Evolutionary conservation across 2,329 filamentous ascomycete species (phyloP).

Genomic region (Aspergillus texensis): DNA sequence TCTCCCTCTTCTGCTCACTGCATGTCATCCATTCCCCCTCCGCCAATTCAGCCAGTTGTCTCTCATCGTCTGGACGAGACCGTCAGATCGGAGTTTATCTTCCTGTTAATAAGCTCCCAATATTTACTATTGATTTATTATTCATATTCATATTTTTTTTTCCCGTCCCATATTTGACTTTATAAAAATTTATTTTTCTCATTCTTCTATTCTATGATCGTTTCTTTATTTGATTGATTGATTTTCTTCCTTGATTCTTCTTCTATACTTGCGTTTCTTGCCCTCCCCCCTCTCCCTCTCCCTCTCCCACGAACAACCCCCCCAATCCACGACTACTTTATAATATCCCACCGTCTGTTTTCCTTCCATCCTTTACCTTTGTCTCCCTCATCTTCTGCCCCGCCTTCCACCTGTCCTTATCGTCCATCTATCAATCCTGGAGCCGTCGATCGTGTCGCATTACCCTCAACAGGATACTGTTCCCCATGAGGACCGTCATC

Average conservation of each 20-base stretch:
- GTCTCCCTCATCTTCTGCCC: neutral
- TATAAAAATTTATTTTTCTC: no score
- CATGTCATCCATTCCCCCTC: slow-evolving; percentile 21
- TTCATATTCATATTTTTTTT: slow-evolving; percentile 8
- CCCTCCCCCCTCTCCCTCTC: neutral
- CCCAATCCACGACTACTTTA: neutral
- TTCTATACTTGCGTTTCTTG: neutral
- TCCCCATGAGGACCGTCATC: slow-evolving; percentile 24
- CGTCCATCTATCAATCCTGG: slow-evolving; percentile 24
- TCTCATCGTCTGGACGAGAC: slow-evolving; percentile 11
- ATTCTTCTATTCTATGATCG: slow-evolving; percentile 1
- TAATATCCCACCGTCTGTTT: neutral
- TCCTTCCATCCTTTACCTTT: slow-evolving; percentile 3
- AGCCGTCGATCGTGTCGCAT: slow-evolving; percentile 21
- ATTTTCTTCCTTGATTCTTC: neutral
- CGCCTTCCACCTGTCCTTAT: slow-evolving; percentile 11
- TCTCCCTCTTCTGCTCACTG: slow-evolving; percentile 11
- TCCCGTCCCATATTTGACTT: no score
- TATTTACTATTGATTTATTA: neutral
- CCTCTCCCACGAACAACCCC: neutral
- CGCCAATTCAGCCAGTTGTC: slow-evolving; percentile 20
- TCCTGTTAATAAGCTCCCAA: slow-evolving; percentile 5
- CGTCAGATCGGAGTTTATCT: slow-evolving; percentile 18
- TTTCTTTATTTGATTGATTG: neutral
- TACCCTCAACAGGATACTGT: slow-evolving; percentile 6